Conservation (phyloP, 495 filamentous ascomycete genomes). For the Xylaria cubensis region DNA sequence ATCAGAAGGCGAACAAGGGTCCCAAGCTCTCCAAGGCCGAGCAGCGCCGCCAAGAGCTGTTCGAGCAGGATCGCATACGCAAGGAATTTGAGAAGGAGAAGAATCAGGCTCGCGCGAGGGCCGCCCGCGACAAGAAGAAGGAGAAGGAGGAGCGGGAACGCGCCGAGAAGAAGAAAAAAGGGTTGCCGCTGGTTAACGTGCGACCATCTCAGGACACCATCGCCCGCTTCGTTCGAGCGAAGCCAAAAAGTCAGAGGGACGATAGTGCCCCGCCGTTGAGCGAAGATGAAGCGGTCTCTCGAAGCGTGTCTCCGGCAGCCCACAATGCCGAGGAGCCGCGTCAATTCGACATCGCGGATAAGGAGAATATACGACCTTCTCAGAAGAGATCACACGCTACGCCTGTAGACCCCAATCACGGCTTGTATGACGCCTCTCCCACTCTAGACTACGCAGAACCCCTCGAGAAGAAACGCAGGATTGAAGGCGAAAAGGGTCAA, state of each 20-base stretch:
- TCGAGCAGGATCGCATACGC: slow-evolving; percentile 53
- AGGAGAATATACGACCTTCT: slow-evolving; percentile 12
- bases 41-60: slow-evolving; percentile 46
- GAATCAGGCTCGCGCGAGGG: slow-evolving; percentile 42
- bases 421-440: neutral
- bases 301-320: slow-evolving; percentile 18
- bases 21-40: slow-evolving; percentile 51
- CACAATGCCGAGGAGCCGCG: slow-evolving; percentile 22
- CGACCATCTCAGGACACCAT: slow-evolving; percentile 54
- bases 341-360: slow-evolving; percentile 29
- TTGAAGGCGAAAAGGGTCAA: neutral
- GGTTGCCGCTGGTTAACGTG: slow-evolving; percentile 48
- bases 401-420: neutral
- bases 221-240: slow-evolving; percentile 47
- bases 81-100: slow-evolving; percentile 55
- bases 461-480: slow-evolving; percentile 16
- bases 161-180: slow-evolving; percentile 48
- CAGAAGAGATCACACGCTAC: neutral
- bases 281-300: neutral
- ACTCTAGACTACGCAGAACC: neutral
- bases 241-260: slow-evolving; percentile 35
- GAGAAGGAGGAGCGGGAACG: slow-evolving; percentile 46
- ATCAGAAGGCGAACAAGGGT: slow-evolving; percentile 40
- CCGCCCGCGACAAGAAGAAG: slow-evolving; percentile 51
- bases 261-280: slow-evolving; percentile 6